Base-by-base conservation (phyloP, 2,329 filamentous ascomycete genomes). In the Epichloe hybrida region DNA sequence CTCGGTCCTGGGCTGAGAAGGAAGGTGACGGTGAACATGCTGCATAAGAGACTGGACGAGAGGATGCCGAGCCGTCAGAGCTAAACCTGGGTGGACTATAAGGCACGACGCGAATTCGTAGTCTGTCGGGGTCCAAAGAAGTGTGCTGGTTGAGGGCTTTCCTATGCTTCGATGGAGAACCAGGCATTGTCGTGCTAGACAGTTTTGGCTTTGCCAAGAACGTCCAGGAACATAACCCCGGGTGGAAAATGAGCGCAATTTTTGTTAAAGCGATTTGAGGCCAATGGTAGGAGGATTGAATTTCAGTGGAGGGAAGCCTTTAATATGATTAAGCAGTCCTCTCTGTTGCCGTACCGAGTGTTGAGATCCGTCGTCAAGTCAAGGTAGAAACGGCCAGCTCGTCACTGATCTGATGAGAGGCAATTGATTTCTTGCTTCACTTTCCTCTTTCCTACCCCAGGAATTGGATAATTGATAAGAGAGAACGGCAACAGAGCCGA, bases 21-120 rank as follows among this genome's bases (percentile, higher is more conserved):
- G 23, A 36, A 35, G 11, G 31, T 23, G 50, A 42, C 20, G 45
- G 20, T 27, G 48, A 23, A 21, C 15, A 37, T 52, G 59, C 58
- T 42, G 57, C 55, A 40, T 57, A 58, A 9, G 63, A 61, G 40
- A 55, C 52, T 8, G 59, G 55, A n/a, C 58, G 56, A 20, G 61
- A 59, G 23, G 55, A 53, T 31, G 55, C 34, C 5, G 64, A 62
- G 21, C 54, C 61, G 52, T 64, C 65, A 39, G 63, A 61, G 50
- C 59, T 63, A 46, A 69, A 54, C 39, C 65, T 62, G 46, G 66
- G 64, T 31, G 67, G 67, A 48, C 61, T 68, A 52, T 69, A 69
- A 12, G 67, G 66, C 35, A 69, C 67, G 15, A 69, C 50, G n/a
- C 67, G 64, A 42, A 69, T 68, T 51, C 64, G 61, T 4, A 64